Base-by-base conservation (phyloP, 768 basidiomycete species). In the Paxillus involutus region DNA sequence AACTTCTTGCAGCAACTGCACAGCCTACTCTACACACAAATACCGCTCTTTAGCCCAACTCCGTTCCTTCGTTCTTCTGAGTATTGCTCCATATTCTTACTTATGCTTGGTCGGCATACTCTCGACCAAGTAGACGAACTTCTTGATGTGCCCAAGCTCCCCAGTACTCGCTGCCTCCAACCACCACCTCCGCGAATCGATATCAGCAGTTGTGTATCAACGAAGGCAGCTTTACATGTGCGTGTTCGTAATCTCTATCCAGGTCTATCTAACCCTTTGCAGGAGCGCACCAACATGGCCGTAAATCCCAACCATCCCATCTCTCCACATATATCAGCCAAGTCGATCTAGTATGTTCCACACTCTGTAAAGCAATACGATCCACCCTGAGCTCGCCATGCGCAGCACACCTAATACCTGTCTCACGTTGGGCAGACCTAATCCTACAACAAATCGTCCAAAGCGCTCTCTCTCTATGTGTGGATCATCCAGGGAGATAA, bases 61-160 rank as follows among this genome's bases (percentile, higher is more conserved):
- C 19, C 43, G 43, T 58, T 51, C 56, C 52, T 51, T 63, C 59
- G 19, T 58, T 70, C 57, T 44, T 47, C 35, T 41, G 37, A 19
- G 44, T 44, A 33, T 35, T 61, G 46, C 51, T 65, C 35, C 33
- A 40, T 58, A 52, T 54, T 48, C 30, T 47, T 57, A 17, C 49
- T 60, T 51, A 69, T 71, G 67, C 63, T 57, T 42, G 69, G 63
- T 61, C 67, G 56, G 47, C 61, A 52, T 59, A 59, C 55, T 37
- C 57, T 66, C 51, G 59, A 59, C 57, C 69, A 53, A 39, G 49
- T 65, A 45, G 69, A 64, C 62, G 53, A 66, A 48, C 58, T 35
- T 43, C 43, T 56, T 49, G 56, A 59, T 58, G 58, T 41, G 3
- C 54, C 55, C 8, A 44, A 48, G 14, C 52, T 16, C 10, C 13